These are phyloP conservation scores for Mollisia scopiformis DNA, from an alignment of 2,329 filamentous ascomycete genomes.

Conservation along the genomic window DNA sequence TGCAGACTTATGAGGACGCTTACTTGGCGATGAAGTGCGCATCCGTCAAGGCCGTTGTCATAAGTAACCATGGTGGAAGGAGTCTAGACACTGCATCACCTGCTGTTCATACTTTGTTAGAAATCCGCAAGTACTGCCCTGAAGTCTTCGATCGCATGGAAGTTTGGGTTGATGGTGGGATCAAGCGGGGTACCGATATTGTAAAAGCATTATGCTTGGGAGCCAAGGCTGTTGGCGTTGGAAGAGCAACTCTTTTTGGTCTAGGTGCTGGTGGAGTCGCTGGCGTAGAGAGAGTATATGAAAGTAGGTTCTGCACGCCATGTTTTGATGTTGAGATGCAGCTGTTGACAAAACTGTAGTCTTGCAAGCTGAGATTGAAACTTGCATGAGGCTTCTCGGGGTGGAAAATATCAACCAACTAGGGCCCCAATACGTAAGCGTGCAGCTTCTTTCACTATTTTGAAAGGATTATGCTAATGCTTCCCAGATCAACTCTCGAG, in stretches of 20 bases:
- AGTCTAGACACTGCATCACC: conserved; percentile 82
- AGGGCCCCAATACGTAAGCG: conserved; percentile 74
- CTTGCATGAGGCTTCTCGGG: conserved; percentile 72
- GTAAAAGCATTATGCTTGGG: conserved; percentile 87
- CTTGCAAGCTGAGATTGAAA: conserved; percentile 67
- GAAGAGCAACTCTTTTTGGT: conserved; percentile 75
- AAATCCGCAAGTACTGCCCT: conserved; percentile 67
- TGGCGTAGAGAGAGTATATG: conserved; percentile 66
- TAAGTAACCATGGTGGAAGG: conserved; percentile 91
- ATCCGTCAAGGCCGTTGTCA: conserved; percentile 77
- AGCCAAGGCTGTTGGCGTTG: conserved; percentile 83
- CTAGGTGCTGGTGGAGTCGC: conserved; percentile 66
- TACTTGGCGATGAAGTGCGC: conserved; percentile 75
- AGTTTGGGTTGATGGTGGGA: conserved; percentile 84
- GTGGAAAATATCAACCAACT: conserved; percentile 75
- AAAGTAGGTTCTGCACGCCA: conserved; percentile 53
- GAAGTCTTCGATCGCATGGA: conserved; percentile 61
- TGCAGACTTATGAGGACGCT: conserved; percentile 94
- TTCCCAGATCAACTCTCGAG: too few species aligned
- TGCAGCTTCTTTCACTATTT: too few species aligned
- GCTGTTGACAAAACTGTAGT: too few species aligned
- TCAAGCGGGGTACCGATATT: conserved; percentile 83
- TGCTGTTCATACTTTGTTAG: conserved; percentile 71
- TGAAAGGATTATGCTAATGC: too few species aligned
- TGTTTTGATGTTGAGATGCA: too few species aligned